Evolutionary conservation across 2,329 filamentous ascomycete species (phyloP), one percentile per base, ranked within the genome.

Genomic region (Fusarium sp.): DNA sequence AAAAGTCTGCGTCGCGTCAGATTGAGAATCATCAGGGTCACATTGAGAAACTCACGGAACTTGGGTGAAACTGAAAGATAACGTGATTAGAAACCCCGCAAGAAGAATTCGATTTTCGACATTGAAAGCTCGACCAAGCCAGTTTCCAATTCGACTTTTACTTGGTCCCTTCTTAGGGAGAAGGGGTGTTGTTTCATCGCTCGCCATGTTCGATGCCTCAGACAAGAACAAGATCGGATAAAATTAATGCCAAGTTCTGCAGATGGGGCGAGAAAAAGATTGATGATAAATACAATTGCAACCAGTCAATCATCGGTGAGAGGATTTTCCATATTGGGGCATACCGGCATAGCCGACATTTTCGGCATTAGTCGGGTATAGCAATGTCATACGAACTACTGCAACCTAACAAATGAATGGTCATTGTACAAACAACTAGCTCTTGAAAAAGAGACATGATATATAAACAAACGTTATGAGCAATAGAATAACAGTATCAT

Each of bases 31-130:
- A 2, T 29, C 29, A 5, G 7, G 11, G 6, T 40, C 9, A 51
- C n/a, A 13, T 15, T 10, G 13, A 31, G 4, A 3, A 1, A 75
- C 80, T 60, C 70, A 81, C 80, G 81, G 77, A 10, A 83, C 80
- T 48, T 83, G 81, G 0, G 81, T 83, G 64, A 78, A 80, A 67
- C 77, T 80, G 51, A 83, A 81, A 2, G 79, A 78, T 26, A 82
- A 63, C 4, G 81, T 87, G 50, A 88, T 83, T 13, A 89, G 74
- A 68, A 88, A 88, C 7, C 83, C 85, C 53, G 84, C 83, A 39
- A 89, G 69, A 32, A 89, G 74, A 39, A 86, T 80, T 11, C 81
- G 79, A 57, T 83, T 79, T 68, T 78, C 76, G 26, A 77, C 73
- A 32, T 67, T 56, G 4, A 74, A 71, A 9, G 55, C 51, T 12